These are phyloP conservation scores for Monosporascus cannonballus DNA, from an alignment of 2,329 filamentous ascomycete genomes.

Conservation along the genomic window DNA sequence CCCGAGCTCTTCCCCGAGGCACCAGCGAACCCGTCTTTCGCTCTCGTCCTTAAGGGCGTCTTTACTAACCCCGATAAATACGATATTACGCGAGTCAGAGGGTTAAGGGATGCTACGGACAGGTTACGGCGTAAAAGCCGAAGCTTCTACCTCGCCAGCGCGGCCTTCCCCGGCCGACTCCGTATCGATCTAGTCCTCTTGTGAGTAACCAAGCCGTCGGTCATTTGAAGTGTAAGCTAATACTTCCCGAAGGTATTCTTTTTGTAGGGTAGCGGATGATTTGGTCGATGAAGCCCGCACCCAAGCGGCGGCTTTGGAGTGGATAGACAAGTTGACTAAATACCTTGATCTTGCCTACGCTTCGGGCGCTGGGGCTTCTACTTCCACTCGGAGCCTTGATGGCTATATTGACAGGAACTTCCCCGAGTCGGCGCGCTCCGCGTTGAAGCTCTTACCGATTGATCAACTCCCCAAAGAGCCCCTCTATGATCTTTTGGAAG, in stretches of 20 bases:
- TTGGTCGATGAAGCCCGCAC: constrained; percentile 59
- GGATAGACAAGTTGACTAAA: constrained; percentile 51
- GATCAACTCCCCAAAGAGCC: constrained; percentile 50
- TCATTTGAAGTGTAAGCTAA: constrained; percentile 4
- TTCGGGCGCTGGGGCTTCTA: constrained; percentile 17
- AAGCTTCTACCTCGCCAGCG: constrained; percentile 68
- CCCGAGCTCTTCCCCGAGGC: constrained; percentile 48
- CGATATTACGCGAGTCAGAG: constrained; percentile 50
- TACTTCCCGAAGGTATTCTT: constrained; percentile 52
- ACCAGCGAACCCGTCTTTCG: constrained; percentile 41
- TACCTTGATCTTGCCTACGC: constrained; percentile 51
- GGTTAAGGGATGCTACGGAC: constrained; percentile 51
- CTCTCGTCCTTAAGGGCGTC: constrained; percentile 46
- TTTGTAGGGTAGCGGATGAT: constrained; percentile 69
- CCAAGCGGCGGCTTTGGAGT: constrained; percentile 44
- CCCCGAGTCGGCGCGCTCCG: constrained; percentile 43
- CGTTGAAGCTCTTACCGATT: constrained; percentile 54
- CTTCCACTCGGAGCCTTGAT: constrained; percentile 13
- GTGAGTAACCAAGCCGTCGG: constrained; percentile 26
- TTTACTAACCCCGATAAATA: constrained; percentile 40
- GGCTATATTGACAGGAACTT: constrained; percentile 43
- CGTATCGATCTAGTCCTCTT: constrained; percentile 63
- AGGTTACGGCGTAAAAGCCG: constrained; percentile 60
- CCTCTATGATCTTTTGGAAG: constrained; percentile 57
- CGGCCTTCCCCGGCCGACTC: constrained; percentile 60